A percentile compares a stretch with the other conserved stretches of the same genome.
Conservation (phyloP, 75 land plant genomes). For the Selaginella moellendorffii region DNA sequence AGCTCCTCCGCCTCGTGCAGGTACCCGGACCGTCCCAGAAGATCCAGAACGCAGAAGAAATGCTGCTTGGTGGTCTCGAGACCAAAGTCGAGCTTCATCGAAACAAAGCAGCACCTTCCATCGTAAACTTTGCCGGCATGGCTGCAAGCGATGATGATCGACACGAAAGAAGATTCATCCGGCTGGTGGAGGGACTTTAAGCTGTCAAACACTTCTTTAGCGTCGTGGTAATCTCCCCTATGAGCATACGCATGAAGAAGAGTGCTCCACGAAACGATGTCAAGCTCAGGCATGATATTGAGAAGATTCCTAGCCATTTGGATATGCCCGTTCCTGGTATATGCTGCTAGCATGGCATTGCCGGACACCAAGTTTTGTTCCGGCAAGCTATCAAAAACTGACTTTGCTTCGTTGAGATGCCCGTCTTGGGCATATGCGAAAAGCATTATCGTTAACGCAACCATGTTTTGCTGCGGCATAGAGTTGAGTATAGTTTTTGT, state of each 20-base stretch:
- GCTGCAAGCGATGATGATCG: constrained; percentile 15
- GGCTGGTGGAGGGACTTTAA: too few species aligned
- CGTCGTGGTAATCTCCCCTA: too few species aligned
- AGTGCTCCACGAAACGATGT: too few species aligned
- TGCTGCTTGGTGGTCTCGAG: constrained; percentile 9
- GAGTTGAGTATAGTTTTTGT: too few species aligned
- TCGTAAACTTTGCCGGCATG: constrained; percentile 9
- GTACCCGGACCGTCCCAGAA: constrained; percentile 19
- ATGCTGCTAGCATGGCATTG: constrained; percentile 4
- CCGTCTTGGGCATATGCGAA: too few species aligned
- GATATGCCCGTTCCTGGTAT: constrained; percentile 7
- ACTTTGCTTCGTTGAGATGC: constrained; percentile 11
- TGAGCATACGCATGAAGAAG: too few species aligned
- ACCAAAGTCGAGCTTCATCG: constrained; percentile 9
- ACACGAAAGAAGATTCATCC: constrained; percentile 5
- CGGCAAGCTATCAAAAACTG: background rate
- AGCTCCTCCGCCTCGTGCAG: constrained; percentile 7
- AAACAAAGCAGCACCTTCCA: constrained; percentile 8
- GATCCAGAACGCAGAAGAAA: constrained; percentile 11
- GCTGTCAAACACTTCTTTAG: too few species aligned
- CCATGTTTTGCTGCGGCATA: too few species aligned
- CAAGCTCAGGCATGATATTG: background rate
- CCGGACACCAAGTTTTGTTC: constrained; percentile 2
- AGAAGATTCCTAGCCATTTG: too few species aligned
- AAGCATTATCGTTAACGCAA: too few species aligned